Evolutionary conservation across 2,329 filamentous ascomycete species (phyloP).

Genomic region (Alternaria viburni): DNA sequence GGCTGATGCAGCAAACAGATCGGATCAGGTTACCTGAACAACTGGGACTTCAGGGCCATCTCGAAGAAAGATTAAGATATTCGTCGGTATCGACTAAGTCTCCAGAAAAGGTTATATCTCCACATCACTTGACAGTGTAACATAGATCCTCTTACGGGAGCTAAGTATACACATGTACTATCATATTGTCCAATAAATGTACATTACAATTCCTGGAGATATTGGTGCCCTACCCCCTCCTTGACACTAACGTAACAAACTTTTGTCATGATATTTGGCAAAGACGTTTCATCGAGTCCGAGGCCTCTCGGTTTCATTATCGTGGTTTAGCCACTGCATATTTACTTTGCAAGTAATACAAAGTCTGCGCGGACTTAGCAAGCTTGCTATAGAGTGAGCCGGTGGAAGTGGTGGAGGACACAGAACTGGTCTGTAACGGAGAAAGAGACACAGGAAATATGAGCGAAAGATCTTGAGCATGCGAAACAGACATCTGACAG

Average conservation of each 20-base stretch:
- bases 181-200: background rate
- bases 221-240: background rate
- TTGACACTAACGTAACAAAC: background rate
- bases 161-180: background rate
- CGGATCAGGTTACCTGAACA: conserved; percentile 48
- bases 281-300: background rate
- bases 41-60: conserved; percentile 46
- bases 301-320: background rate
- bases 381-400: conserved; percentile 1
- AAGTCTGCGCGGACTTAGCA: background rate
- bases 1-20: conserved; percentile 32
- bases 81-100: background rate
- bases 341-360: background rate
- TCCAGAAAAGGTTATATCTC: background rate
- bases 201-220: background rate
- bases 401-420: background rate
- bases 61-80: conserved; percentile 31
- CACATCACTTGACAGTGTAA: background rate
- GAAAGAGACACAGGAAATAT: background rate
- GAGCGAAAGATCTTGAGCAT: background rate
- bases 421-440: background rate
- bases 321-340: background rate
- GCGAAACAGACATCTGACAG: background rate
- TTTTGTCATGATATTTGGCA: background rate
- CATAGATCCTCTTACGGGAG: background rate